phyloP scores from a whole-genome alignment of 1,284 basidiomycete species.

The Vanrija sp. region DNA sequence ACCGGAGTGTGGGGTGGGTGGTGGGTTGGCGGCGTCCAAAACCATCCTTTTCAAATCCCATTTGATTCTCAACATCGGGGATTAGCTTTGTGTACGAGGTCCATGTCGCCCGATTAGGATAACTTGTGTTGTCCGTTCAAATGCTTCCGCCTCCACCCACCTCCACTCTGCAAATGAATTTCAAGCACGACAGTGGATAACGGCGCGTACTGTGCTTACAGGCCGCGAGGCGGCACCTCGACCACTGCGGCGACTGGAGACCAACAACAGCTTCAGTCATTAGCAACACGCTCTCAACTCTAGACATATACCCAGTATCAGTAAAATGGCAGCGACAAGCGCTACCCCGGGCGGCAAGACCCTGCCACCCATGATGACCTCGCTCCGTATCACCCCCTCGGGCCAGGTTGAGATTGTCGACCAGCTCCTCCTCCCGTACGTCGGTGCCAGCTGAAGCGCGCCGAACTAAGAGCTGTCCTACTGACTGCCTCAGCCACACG shows the following conservation, averaged over 20 bases:
- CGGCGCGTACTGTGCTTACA: too few relatives aligned
- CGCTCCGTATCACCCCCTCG: slow-evolving; percentile 58
- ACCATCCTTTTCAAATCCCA: too few relatives aligned
- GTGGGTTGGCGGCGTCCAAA: too few relatives aligned
- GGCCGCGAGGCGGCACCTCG: too few relatives aligned
- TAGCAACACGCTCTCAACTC: too few relatives aligned
- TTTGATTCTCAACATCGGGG: too few relatives aligned
- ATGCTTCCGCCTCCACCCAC: neutral
- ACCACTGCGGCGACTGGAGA: neutral
- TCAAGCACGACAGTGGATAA: neutral
- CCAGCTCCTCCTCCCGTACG: slow-evolving; percentile 70
- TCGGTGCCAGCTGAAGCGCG: neutral
- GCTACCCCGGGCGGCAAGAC: slow-evolving; percentile 17
- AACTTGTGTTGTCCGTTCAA: neutral
- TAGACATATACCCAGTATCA: too few relatives aligned
- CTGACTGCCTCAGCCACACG: slow-evolving; percentile 53
- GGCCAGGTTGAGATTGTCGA: slow-evolving; percentile 76
- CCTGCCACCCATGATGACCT: slow-evolving; percentile 53
- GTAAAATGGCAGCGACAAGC: neutral
- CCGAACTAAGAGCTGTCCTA: neutral
- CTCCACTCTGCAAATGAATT: slow-evolving; percentile 1
- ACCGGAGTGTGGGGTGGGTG: too few relatives aligned
- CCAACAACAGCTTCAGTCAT: too few relatives aligned
- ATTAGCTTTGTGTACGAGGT: too few relatives aligned
- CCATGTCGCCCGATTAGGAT: too few relatives aligned